Evolutionary conservation across 495 filamentous ascomycete species (phyloP), one percentile per base, ranked within the genome.

Genomic region (Podospora australis): DNA sequence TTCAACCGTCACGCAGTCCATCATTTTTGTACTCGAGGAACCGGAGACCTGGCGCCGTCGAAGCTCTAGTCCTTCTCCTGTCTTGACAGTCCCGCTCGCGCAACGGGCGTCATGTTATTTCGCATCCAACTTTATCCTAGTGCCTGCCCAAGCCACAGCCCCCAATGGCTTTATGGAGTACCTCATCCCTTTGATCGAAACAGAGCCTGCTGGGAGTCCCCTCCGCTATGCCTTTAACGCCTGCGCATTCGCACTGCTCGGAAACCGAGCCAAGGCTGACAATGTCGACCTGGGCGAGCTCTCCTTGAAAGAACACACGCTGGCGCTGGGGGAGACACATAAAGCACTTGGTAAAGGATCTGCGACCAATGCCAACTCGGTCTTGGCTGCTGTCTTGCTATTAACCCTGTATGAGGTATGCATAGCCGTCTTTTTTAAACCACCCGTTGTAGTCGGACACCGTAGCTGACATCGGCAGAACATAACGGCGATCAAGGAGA

Each of bases 221-320:
- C 51, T 87, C 6, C 68, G 69, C 6, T 59, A 75, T 28, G 77
- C 78, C 30, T 81, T 82, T 39, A 69, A 77, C 29, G 80, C 83
- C 1, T 78, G 83, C 44, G 69, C 81, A 16, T 69, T 79, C 54
- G 78, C 78, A 4, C 70, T 75, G 56, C 65, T 64, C 52, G 70
- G 52, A 52, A 80, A 69, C 50, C 58, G 54, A 17, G 59, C 43
- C 56, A 75, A 44, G 52, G 67, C 46, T 30, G 34, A 53, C 39
- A 59, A 59, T 5, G 44, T 54, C n/a, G 39, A 61, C 44, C 62
- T 53, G 44, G 57, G 34, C 57, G 69, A 55, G 58, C 66, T 59
- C 58, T 67, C 74, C 8, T 24, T 70, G 38, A 55, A 57, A 21
- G 62, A 69, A 42, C 74, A 78, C 51, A 64, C 68, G 1, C 65